Evolutionary conservation across 352 stramenopile genomes (phyloP), one percentile per base, ranked within the genome.

Genomic region (Pythium sp.): DNA sequence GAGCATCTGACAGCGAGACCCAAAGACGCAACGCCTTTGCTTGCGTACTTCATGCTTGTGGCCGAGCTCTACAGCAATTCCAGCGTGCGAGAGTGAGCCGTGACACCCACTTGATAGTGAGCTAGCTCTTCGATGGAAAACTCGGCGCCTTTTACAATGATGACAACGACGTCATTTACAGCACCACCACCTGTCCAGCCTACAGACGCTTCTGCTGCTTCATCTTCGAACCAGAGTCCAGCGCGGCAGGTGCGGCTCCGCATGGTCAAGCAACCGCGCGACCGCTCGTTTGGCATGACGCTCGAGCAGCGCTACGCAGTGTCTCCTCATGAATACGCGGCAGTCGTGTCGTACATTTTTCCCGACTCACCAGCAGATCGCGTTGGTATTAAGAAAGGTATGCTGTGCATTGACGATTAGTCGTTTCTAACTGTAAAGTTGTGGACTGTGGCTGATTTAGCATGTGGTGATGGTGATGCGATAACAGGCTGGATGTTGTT

Each of bases 281-380:
- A 93, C 57, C 69, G 72, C 4, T 89, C 81, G 18, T 93, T 93
- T 54, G 85, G 85, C 55, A 91, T 93, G 79, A 87, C 81, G 53
- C 71, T 92, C 12, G 79, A 81, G 36, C 78, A 86, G 62, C 72
- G 71, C 32, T 65, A 57, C 0, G 55, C 54, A 2, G 28, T 72
- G 0, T 20, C 76, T 18, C 18, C 54, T 7, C 59, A 72, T 0
- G 18, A 60, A 3, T 73, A 79, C 46, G 88, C 72, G 32, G 82
- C 80, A 3, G 71, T 82, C 24, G 79, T 91, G 22, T 85, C 80
- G 41, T 87, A 73, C 58, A 74, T 92, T 49, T 88, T 89, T 43
- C 72, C 73, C 15, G 69, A 84, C 51, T 90, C 80, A 18, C 73
- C 82, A 26, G 84, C 82, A 18, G 71, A 67, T n/a, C 84, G 84